Conservation (phyloP, 208 protist genomes). For the Plasmodiophora brassicae region DNA sequence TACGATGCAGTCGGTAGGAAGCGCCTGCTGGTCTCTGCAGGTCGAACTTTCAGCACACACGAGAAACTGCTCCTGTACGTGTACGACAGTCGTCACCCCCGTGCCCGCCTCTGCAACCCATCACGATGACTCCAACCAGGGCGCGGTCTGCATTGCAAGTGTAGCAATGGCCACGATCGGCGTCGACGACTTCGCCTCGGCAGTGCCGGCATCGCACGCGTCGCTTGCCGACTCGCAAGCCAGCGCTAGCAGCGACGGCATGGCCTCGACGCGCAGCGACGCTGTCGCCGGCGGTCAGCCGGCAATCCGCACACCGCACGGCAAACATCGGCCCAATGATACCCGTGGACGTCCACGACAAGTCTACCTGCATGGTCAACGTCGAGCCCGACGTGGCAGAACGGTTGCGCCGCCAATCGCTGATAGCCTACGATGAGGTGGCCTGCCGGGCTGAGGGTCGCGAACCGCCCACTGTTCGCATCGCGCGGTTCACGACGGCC, state of each 20-base stretch:
- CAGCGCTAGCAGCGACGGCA: not conserved
- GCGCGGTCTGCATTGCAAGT: not conserved
- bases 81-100: not conserved
- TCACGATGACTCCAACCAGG: not conserved
- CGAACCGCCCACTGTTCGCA: too few species aligned
- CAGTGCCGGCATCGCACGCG: conserved; percentile 1
- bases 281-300: not conserved
- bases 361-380: too few species aligned
- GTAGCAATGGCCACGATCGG: not conserved
- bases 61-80: not conserved
- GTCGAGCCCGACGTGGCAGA: too few species aligned
- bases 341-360: too few species aligned
- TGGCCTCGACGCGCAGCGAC: not conserved
- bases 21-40: not conserved
- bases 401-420: too few species aligned
- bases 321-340: too few species aligned
- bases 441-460: too few species aligned
- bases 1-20: not conserved
- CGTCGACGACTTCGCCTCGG: not conserved
- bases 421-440: too few species aligned
- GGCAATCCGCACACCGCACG: not conserved
- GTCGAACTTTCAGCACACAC: not conserved
- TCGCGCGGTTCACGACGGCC: too few species aligned
- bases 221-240: not conserved
- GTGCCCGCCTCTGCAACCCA: not conserved